phyloP scores from a whole-genome alignment of 163 green algal species.

The Coccomyxa subellipsoidea region DNA sequence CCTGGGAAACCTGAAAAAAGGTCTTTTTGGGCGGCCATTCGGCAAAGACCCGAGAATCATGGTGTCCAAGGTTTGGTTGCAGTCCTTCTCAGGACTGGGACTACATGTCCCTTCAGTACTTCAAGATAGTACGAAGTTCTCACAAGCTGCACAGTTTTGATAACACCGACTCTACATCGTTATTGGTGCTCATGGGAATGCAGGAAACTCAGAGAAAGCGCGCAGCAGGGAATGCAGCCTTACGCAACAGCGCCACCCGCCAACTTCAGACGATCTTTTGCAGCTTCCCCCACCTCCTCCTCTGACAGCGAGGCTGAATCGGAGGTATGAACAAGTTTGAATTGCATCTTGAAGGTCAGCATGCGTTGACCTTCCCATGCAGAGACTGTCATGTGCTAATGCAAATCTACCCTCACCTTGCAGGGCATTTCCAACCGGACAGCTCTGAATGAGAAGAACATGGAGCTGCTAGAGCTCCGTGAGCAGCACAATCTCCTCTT shows the following conservation, averaged over 20 bases:
- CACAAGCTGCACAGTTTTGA: too few relatives aligned
- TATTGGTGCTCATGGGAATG: background rate
- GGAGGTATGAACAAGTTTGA: background rate
- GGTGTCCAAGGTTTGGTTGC: too few relatives aligned
- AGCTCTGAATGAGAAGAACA: slow-evolving; percentile 65
- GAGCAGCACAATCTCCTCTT: slow-evolving; percentile 65
- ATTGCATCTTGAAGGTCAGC: background rate
- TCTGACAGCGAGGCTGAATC: background rate
- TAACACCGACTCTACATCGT: background rate
- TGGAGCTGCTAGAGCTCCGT: slow-evolving; percentile 64
- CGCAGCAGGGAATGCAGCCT: background rate
- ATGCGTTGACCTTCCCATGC: background rate
- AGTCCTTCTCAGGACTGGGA: too few relatives aligned
- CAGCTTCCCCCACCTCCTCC: background rate
- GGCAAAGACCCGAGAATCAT: too few relatives aligned
- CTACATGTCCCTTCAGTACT: too few relatives aligned
- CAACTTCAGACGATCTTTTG: background rate
- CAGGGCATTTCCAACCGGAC: slow-evolving; percentile 8
- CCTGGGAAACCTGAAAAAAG: too few relatives aligned
- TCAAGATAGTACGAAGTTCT: too few relatives aligned
- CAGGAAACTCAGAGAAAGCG: background rate
- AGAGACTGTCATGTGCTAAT: background rate
- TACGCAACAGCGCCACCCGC: background rate
- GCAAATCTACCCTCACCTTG: background rate
- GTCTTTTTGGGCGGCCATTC: too few relatives aligned